A percentile compares a stretch with the other conserved stretches of the same genome.
phyloP scores from a whole-genome alignment of 768 basidiomycete species.

The Mycena crocata region DNA sequence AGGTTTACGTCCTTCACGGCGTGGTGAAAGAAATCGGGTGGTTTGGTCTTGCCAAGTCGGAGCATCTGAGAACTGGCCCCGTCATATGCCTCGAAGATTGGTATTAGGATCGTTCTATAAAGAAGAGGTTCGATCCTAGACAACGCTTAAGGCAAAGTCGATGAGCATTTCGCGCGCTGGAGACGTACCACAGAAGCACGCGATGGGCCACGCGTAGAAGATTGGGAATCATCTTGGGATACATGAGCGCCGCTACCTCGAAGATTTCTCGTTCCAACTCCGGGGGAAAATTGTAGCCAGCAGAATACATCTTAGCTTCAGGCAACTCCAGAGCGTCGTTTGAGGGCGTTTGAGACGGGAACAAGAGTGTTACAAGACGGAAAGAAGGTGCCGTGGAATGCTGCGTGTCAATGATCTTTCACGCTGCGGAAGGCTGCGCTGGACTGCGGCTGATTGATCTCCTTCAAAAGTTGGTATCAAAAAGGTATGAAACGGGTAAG shows the following conservation, averaged over 20 bases:
- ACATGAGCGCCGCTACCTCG: not conserved
- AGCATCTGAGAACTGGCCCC: not conserved
- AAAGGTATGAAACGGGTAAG: no score
- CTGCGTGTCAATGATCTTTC: no score
- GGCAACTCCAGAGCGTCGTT: no score
- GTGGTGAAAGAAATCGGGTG: not conserved
- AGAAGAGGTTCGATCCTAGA: conserved; percentile 5
- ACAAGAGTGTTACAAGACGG: no score
- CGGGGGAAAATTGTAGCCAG: not conserved
- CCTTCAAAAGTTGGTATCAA: no score
- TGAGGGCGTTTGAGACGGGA: no score
- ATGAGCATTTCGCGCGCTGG: not conserved
- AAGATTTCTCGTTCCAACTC: no score
- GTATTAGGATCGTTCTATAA: not conserved
- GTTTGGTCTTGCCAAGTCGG: not conserved
- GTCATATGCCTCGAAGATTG: not conserved
- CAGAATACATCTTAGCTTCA: no score
- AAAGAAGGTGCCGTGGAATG: no score
- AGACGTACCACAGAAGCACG: not conserved
- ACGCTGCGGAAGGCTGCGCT: no score
- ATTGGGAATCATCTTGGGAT: not conserved
- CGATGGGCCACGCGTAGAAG: not conserved
- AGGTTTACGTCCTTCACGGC: conserved; percentile 2
- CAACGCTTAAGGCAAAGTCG: not conserved
- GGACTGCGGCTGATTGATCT: no score